Conservation (phyloP, 2,329 filamentous ascomycete genomes). For the Arthrobotrys conoides region DNA sequence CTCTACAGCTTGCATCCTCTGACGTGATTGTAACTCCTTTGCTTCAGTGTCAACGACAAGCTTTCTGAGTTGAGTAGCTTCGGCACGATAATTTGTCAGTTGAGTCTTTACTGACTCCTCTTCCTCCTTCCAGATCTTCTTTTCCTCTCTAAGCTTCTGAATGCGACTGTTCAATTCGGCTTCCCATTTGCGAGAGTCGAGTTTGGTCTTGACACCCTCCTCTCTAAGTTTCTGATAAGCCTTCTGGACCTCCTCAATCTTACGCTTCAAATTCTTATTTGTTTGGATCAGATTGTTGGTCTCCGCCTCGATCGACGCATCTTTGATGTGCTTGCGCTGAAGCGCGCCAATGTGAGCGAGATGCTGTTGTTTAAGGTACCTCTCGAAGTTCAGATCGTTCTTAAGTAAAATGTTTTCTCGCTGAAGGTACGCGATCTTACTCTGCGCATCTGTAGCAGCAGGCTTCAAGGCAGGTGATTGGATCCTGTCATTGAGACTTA, state of each 20-base stretch:
- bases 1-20: constrained; percentile 76
- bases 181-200: constrained; percentile 83
- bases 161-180: constrained; percentile 78
- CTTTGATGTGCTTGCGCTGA: constrained; percentile 79
- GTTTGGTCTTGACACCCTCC: constrained; percentile 79
- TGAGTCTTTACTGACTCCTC: constrained; percentile 73
- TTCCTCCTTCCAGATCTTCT: constrained; percentile 75
- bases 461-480: constrained; percentile 64
- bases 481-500: constrained; percentile 63
- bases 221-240: constrained; percentile 78
- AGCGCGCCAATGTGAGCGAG: constrained; percentile 84
- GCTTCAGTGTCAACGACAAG: constrained; percentile 79
- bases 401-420: constrained; percentile 81
- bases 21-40: constrained; percentile 75
- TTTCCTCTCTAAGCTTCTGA: constrained; percentile 77
- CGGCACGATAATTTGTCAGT: constrained; percentile 73
- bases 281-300: constrained; percentile 84
- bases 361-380: constrained; percentile 86
- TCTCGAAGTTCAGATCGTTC: constrained; percentile 86
- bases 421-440: constrained; percentile 73
- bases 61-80: constrained; percentile 76
- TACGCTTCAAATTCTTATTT: constrained; percentile 80
- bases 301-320: constrained; percentile 84
- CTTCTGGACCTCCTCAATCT: constrained; percentile 80
- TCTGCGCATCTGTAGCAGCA: constrained; percentile 65